These are phyloP conservation scores for Macrocybe sp. DNA, from an alignment of 1,284 basidiomycete species.

Conservation along the genomic window DNA sequence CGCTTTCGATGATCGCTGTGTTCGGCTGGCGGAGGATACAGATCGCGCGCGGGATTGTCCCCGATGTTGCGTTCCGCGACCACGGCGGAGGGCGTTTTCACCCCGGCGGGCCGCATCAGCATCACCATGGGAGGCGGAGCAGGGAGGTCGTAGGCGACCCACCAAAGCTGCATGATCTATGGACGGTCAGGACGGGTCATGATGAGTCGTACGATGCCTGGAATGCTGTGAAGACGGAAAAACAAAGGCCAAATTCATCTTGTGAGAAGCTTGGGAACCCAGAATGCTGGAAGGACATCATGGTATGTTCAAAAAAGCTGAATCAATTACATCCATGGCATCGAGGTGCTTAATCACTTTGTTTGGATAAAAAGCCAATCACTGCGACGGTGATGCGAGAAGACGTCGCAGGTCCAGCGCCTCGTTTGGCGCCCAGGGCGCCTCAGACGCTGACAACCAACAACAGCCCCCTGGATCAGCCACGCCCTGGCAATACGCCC, in stretches of 20 bases:
- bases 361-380: slow-evolving; percentile 10
- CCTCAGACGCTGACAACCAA: background rate
- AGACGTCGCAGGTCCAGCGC: background rate
- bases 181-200: slow-evolving; percentile 15
- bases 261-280: no score
- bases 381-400: slow-evolving; percentile 7
- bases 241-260: background rate
- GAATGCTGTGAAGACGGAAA: slow-evolving; percentile 7
- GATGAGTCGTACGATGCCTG: background rate
- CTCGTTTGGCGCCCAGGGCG: background rate
- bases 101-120: background rate
- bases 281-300: slow-evolving; percentile 14
- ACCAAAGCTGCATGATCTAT: slow-evolving; percentile 40
- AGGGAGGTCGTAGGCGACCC: slow-evolving; percentile 9
- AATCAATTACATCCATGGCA: slow-evolving; percentile 6
- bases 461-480: background rate
- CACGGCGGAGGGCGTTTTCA: background rate
- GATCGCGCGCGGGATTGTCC: slow-evolving; percentile 15
- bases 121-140: background rate
- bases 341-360: background rate
- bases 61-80: background rate
- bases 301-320: slow-evolving; percentile 9
- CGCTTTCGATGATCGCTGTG: slow-evolving; percentile 32
- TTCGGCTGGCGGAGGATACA: slow-evolving; percentile 38
- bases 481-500: no score